Evolutionary conservation across 176 grass and related monocot genomes (phyloP).

Genomic region (Zoysia japonica): DNA sequence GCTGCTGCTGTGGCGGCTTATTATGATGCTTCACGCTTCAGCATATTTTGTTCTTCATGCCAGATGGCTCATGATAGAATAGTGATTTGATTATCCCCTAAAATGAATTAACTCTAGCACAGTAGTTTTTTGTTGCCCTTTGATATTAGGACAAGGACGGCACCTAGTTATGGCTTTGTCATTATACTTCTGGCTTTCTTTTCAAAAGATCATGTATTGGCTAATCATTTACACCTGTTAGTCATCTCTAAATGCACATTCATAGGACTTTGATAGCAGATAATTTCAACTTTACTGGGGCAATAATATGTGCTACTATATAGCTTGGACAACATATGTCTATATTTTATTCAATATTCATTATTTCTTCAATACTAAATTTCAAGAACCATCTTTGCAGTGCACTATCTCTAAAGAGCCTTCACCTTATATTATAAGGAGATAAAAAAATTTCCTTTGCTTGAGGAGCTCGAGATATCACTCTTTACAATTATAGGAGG

Average conservation of each 20-base stretch:
- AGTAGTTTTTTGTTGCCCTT: neutral
- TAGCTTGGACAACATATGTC: too few species aligned
- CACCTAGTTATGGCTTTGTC: neutral
- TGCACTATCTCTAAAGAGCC: slow-evolving; percentile 5
- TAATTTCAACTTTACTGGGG: neutral
- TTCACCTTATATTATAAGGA: slow-evolving; percentile 6
- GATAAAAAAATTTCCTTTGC: slow-evolving; percentile 14
- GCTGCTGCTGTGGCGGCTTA: neutral
- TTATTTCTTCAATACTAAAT: neutral
- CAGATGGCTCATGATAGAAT: neutral
- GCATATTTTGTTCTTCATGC: neutral
- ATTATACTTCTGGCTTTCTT: neutral
- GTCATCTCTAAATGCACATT: neutral
- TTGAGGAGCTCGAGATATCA: slow-evolving; percentile 22
- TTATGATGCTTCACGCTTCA: neutral
- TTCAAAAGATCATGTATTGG: neutral
- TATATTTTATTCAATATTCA: neutral
- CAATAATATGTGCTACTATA: neutral
- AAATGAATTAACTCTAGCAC: neutral
- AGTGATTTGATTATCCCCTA: neutral
- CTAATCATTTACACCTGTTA: neutral
- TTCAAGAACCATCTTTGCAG: neutral
- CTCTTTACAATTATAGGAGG: neutral
- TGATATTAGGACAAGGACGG: neutral
- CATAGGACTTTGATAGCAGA: neutral